These are phyloP conservation scores for Macadamia tetraphylla DNA, from an alignment of 164 flowering plant species.

Conservation along the genomic window DNA sequence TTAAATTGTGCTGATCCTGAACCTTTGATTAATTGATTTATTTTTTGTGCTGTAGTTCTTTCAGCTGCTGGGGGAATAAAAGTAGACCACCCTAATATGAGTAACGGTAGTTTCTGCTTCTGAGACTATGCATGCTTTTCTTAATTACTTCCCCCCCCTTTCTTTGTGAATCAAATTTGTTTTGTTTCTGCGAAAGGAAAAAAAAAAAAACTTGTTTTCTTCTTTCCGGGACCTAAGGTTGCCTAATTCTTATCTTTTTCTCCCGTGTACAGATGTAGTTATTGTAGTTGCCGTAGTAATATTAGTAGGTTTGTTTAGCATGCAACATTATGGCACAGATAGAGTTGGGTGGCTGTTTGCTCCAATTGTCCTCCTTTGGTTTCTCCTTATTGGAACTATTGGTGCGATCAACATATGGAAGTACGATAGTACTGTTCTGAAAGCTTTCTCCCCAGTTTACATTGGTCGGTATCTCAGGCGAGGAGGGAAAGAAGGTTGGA, in stretches of 20 bases:
- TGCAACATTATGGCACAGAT: constrained; percentile 97
- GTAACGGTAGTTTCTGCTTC: constrained; percentile 45
- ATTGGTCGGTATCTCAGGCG: constrained; percentile 66
- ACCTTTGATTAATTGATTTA: background rate
- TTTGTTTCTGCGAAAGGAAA: background rate
- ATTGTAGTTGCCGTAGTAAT: constrained; percentile 76
- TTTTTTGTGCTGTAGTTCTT: constrained; percentile 51
- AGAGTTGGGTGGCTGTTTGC: constrained; percentile 97
- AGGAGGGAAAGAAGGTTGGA: constrained; percentile 60
- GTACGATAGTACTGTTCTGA: constrained; percentile 61
- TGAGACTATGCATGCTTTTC: constrained; percentile 1
- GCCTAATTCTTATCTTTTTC: background rate
- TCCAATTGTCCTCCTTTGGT: constrained; percentile 91
- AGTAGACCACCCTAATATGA: constrained; percentile 69
- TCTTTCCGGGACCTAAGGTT: background rate
- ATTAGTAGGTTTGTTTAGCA: constrained; percentile 81
- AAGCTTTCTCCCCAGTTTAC: constrained; percentile 84
- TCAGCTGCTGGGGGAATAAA: constrained; percentile 97
- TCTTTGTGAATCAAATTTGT: background rate
- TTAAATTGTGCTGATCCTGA: background rate
- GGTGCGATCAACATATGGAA: constrained; percentile 88
- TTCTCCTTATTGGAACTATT: constrained; percentile 82
- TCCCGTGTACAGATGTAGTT: constrained; percentile 58
- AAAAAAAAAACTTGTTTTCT: background rate
- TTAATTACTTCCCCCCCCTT: background rate